Conservation (phyloP, 768 basidiomycete species). For the Rhodosporidiobolus sp. region DNA sequence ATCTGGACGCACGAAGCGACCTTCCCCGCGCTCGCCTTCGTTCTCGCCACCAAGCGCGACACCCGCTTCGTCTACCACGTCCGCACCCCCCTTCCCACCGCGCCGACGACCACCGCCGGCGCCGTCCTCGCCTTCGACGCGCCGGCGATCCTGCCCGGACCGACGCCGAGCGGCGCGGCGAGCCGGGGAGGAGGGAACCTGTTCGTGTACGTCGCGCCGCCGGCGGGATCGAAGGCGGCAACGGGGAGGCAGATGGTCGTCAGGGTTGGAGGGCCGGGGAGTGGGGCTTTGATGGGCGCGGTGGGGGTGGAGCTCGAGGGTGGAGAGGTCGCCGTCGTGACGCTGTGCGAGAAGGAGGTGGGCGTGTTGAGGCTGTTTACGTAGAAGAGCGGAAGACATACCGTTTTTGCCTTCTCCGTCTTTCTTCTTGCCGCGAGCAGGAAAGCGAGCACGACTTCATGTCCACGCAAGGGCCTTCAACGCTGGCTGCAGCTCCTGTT, state of each 20-base stretch:
- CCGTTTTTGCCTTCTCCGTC: too few species aligned
- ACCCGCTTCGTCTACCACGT: conserved; percentile 80
- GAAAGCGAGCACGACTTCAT: too few species aligned
- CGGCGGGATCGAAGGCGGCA: conserved; percentile 1
- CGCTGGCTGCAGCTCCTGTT: too few species aligned
- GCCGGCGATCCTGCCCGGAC: conserved; percentile 2
- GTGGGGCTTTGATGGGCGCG: conserved; percentile 36
- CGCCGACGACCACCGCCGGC: conserved; percentile 25
- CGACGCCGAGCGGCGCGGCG: not conserved
- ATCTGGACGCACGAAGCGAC: conserved; percentile 76
- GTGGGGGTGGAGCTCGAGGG: conserved; percentile 15
- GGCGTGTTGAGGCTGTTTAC: conserved; percentile 13
- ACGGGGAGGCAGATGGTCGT: conserved; percentile 35
- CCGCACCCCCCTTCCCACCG: conserved; percentile 44
- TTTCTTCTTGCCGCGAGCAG: too few species aligned
- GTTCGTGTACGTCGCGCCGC: conserved; percentile 36
- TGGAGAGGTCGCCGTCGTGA: conserved; percentile 5
- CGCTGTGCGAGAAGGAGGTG: conserved; percentile 39
- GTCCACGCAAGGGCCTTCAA: too few species aligned
- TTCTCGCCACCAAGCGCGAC: conserved; percentile 88
- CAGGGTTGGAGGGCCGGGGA: conserved; percentile 14
- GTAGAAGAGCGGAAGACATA: not conserved
- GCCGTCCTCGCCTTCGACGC: conserved; percentile 54
- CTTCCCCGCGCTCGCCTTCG: conserved; percentile 84
- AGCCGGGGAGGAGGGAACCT: conserved; percentile 26